phyloP scores from a whole-genome alignment of 2,329 filamentous ascomycete genomes.

The Diaporthe nobilis region DNA sequence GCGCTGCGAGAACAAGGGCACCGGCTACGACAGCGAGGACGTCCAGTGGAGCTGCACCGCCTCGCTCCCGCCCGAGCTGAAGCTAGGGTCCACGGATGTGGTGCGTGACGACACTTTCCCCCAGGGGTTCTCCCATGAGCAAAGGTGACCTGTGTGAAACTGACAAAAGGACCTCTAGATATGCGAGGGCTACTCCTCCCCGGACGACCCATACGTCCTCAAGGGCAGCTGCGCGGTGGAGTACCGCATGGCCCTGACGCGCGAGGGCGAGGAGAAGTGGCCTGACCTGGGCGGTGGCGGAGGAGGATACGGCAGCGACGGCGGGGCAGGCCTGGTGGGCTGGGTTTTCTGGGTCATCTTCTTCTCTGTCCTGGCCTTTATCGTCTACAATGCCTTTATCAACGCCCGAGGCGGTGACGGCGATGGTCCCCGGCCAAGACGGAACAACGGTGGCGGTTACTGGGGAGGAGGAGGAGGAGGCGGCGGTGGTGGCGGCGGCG shows the following conservation, averaged over 20 bases:
- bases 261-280: conserved; percentile 79
- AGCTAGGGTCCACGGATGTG: conserved; percentile 88
- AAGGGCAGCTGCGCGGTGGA: conserved; percentile 95
- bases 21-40: conserved; percentile 83
- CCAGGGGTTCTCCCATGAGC: neutral
- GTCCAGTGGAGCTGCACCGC: conserved; percentile 92
- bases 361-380: conserved; percentile 70
- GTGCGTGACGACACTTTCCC: neutral
- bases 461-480: conserved; percentile 59
- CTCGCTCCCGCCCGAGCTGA: conserved; percentile 71
- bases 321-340: conserved; percentile 52
- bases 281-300: conserved; percentile 65
- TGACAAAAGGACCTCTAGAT: conserved; percentile 54
- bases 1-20: conserved; percentile 90
- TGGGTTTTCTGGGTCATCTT: conserved; percentile 75
- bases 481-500: conserved; percentile 54
- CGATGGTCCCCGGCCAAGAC: conserved; percentile 46
- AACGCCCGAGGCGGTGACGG: conserved; percentile 40
- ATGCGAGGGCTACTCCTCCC: conserved; percentile 87
- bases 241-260: conserved; percentile 85
- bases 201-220: conserved; percentile 87
- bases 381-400: conserved; percentile 70
- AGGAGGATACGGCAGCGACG: conserved; percentile 50
- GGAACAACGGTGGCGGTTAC: conserved; percentile 56
- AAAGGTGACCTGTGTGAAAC: neutral